phyloP scores from a whole-genome alignment of 768 basidiomycete genomes.

The Termitomyces titanicus region DNA sequence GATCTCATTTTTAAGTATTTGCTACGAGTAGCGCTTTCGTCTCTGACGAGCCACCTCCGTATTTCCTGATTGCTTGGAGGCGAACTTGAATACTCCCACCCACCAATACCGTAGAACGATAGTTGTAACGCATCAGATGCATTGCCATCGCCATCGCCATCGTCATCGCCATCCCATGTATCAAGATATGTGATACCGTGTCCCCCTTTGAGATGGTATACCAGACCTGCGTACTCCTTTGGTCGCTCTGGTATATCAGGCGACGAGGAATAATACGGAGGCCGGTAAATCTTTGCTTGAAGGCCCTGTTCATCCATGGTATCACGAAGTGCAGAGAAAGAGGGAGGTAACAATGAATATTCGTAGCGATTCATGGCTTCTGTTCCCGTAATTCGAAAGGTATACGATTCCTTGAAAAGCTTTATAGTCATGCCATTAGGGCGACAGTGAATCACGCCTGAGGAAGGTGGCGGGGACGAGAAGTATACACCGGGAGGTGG shows the following conservation, averaged over 20 bases:
- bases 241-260: conserved; percentile 65
- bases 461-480: conserved; percentile 6
- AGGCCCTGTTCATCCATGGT: conserved; percentile 45
- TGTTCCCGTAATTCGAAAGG: conserved; percentile 21
- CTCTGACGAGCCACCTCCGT: conserved; percentile 47
- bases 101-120: conserved; percentile 36
- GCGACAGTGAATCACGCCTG: not conserved
- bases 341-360: conserved; percentile 51
- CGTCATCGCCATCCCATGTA: conserved; percentile 45
- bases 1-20: conserved; percentile 18
- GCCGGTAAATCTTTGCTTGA: conserved; percentile 61
- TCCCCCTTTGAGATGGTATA: conserved; percentile 69
- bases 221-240: conserved; percentile 75
- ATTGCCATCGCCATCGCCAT: conserved; percentile 8
- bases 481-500: not conserved
- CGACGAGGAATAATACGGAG: conserved; percentile 77
- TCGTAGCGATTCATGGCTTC: conserved; percentile 36
- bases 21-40: conserved; percentile 20
- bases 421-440: not conserved
- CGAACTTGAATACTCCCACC: conserved; percentile 78
- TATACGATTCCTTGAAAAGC: conserved; percentile 24
- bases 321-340: conserved; percentile 39
- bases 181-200: conserved; percentile 53
- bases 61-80: conserved; percentile 63
- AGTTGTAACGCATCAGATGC: conserved; percentile 6